phyloP scores from a whole-genome alignment of 768 basidiomycete genomes.

The Plicaturopsis crispa region DNA sequence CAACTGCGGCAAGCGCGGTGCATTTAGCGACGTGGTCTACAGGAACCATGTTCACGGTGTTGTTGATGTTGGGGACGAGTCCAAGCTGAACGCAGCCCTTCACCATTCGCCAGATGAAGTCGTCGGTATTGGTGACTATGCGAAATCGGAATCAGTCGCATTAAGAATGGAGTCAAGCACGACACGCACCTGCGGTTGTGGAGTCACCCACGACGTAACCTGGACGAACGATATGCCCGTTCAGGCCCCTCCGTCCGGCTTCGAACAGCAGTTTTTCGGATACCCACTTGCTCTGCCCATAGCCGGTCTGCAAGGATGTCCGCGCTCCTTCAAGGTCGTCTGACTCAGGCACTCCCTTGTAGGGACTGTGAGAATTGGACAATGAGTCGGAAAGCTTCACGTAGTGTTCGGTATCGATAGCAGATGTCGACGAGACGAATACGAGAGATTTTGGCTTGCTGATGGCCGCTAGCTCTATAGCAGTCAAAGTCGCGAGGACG shows the following conservation, averaged over 20 bases:
- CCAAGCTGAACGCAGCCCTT: conserved; percentile 99
- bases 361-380: conserved; percentile 27
- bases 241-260: conserved; percentile 79
- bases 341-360: conserved; percentile 72
- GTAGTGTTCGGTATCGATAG: conserved; percentile 87
- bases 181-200: conserved; percentile 62
- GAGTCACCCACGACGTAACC: conserved; percentile 97
- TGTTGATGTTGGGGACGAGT: conserved; percentile 94
- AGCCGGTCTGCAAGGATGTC: conserved; percentile 73
- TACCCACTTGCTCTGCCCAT: conserved; percentile 98
- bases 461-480: conserved; percentile 69
- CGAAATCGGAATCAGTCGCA: conserved; percentile 5
- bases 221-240: conserved; percentile 83
- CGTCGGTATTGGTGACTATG: conserved; percentile 95
- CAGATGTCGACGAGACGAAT: conserved; percentile 95
- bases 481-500: conserved; percentile 85
- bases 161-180: neutral
- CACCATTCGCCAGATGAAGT: conserved; percentile 96
- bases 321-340: conserved; percentile 88
- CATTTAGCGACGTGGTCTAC: conserved; percentile 93
- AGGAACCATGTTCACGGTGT: conserved; percentile 96
- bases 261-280: conserved; percentile 92
- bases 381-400: conserved; percentile 77
- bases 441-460: conserved; percentile 73
- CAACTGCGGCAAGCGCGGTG: conserved; percentile 63